phyloP scores from a whole-genome alignment of 2,329 filamentous ascomycete species.

The Verticillium zaregamsianum region DNA sequence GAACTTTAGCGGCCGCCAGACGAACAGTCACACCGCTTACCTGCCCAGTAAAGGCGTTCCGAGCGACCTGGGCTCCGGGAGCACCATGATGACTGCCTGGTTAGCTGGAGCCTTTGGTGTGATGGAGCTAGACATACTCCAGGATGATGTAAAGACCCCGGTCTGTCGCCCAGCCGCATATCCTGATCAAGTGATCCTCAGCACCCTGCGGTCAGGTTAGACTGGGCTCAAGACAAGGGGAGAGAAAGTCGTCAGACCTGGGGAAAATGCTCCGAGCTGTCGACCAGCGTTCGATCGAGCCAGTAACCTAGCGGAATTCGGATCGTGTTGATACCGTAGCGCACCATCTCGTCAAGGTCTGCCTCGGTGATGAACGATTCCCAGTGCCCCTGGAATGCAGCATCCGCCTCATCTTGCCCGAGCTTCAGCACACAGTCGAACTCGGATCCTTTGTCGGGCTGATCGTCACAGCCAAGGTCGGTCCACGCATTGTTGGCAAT shows the following conservation, averaged over 20 bases:
- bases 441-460: constrained; percentile 31
- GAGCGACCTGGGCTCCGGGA: constrained; percentile 41
- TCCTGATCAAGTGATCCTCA: constrained; percentile 37
- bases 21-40: constrained; percentile 7
- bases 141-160: constrained; percentile 49
- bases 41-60: constrained; percentile 44
- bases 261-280: constrained; percentile 47
- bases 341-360: constrained; percentile 45
- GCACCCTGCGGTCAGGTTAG: constrained; percentile 28
- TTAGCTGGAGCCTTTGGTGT: background rate
- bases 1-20: background rate
- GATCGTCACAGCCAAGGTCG: constrained; percentile 37
- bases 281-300: constrained; percentile 46
- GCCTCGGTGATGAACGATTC: constrained; percentile 41
- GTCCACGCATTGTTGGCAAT: constrained; percentile 41
- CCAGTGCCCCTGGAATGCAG: constrained; percentile 47
- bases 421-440: constrained; percentile 48
- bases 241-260: constrained; percentile 7
- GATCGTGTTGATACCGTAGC: constrained; percentile 47
- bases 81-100: constrained; percentile 38
- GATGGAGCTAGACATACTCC: constrained; percentile 20
- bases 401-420: constrained; percentile 41
- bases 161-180: constrained; percentile 44
- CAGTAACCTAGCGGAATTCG: constrained; percentile 53
- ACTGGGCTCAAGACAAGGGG: background rate